Conservation (phyloP, 495 filamentous ascomycete species). For the Rusavskia elegans region DNA sequence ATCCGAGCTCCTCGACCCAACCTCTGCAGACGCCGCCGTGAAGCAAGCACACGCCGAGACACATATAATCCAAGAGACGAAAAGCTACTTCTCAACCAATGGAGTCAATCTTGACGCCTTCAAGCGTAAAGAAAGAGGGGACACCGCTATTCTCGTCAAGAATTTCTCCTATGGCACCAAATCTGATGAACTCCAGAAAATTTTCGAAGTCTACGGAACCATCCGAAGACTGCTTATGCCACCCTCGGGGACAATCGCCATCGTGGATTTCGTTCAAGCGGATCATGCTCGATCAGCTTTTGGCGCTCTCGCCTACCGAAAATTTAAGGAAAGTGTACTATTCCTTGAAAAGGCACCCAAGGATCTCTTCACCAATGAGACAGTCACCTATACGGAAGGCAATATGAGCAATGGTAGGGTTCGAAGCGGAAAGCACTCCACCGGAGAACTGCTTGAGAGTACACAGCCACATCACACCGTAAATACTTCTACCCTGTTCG, state of each 20-base stretch:
- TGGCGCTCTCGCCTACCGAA: conserved; percentile 64
- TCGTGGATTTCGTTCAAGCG: conserved; percentile 68
- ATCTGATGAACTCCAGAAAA: conserved; percentile 30
- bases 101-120: conserved; percentile 88
- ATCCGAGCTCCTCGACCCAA: conserved; percentile 80
- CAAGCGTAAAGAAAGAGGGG: conserved; percentile 64
- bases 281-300: conserved; percentile 72
- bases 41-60: conserved; percentile 97
- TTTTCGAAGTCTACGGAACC: conserved; percentile 43
- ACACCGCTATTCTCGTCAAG: conserved; percentile 82
- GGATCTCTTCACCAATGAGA: conserved; percentile 43
- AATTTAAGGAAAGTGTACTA: conserved; percentile 78
- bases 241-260: conserved; percentile 79
- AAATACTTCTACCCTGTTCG: conserved; percentile 68
- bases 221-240: conserved; percentile 75
- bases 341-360: conserved; percentile 90
- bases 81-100: conserved; percentile 69
- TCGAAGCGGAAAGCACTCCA: conserved; percentile 32
- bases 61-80: conserved; percentile 89
- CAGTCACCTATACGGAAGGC: conserved; percentile 10
- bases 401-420: conserved; percentile 24
- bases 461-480: conserved; percentile 32
- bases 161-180: conserved; percentile 80
- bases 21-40: conserved; percentile 80
- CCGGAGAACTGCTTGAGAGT: conserved; percentile 33